Evolutionary conservation across 140 eudicot genomes (phyloP).

Genomic region (Ambrosia hybrid): DNA sequence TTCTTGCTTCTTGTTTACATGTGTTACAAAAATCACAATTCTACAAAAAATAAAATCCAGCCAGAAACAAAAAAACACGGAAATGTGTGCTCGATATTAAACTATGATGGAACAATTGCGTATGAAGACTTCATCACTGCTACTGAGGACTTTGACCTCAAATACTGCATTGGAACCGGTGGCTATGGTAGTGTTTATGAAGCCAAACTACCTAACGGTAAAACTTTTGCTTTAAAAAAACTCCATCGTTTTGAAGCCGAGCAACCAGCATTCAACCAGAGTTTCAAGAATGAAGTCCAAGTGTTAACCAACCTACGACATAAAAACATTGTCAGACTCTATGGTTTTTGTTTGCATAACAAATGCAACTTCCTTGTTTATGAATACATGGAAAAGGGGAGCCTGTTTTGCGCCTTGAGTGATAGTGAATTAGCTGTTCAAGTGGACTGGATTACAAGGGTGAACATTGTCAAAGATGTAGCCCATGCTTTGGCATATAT

Average conservation of each 20-base stretch:
- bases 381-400: slow-evolving; percentile 32
- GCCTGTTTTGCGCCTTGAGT: slow-evolving; percentile 18
- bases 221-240: slow-evolving; percentile 21
- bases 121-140: slow-evolving; percentile 17
- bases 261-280: slow-evolving; percentile 10
- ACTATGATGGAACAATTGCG: slow-evolving; percentile 21
- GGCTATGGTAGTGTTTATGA: slow-evolving; percentile 30
- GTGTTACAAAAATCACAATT: not conserved
- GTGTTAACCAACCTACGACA: slow-evolving; percentile 22
- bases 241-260: slow-evolving; percentile 24
- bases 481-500: slow-evolving; percentile 10
- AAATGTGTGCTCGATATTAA: slow-evolving; percentile 11
- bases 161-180: slow-evolving; percentile 20
- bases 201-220: slow-evolving; percentile 18
- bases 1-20: slow-evolving; percentile 3
- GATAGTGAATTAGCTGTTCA: slow-evolving; percentile 1
- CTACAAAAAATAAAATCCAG: not conserved
- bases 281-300: slow-evolving; percentile 28
- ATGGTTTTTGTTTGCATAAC: slow-evolving; percentile 19
- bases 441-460: slow-evolving; percentile 25
- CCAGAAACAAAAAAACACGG: not conserved
- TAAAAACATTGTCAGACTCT: slow-evolving; percentile 23
- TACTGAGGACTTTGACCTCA: slow-evolving; percentile 17
- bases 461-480: slow-evolving; percentile 15
- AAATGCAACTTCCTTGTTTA: slow-evolving; percentile 25